Base-by-base conservation (phyloP, 176 grass and related monocot genomes). In the Carex myosuroides region DNA sequence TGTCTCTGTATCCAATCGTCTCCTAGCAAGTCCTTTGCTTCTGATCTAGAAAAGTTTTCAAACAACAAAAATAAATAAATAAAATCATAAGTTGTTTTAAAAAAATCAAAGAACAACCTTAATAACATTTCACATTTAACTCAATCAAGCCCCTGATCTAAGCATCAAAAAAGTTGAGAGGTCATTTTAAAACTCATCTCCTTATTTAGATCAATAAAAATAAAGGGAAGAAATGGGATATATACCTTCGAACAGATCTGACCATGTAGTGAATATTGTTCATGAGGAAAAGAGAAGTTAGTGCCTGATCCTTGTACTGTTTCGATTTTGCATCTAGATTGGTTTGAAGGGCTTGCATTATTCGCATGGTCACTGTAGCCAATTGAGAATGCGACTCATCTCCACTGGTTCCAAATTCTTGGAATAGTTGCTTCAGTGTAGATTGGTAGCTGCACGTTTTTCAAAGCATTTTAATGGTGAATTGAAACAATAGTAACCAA, bases 1-100 rank as follows among this genome's bases (percentile, higher is more conserved):
- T 99, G 96, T 55, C 91, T 95, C 86, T 99, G 96, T 62, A 99
- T 92, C 93, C 96, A 99, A 22, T 99, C 96, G 78, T 99, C 96
- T 3, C 96, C 96, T 65, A 99, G 86, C 79, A 99, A 76, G 89
- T 99, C 96, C 63, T 99, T 99, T 56, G 90, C 91, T 82, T 95
- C 96, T 24, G 91, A 92, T 89, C 96, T 99, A 80, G 37, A 60
- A 84, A 86, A 52, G 85, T 62, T 60, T 42, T n/a, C 30, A 64
- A 20, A 68, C 3, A 66, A 83, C 13, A 68, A 17, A 68, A 64
- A 64, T 62, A 50, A 62, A 2, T 18, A 35, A 61, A 76, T 5
- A 52, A 60, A 37, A 64, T 24, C 5, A 64, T 53, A 68, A 22
- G 16, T 83, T 63, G 0, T 68, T 68, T 81, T 13, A 7, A 0